These are phyloP conservation scores for Sugiyamaella marilandica DNA, from an alignment of 805 yeast genomes.

Conservation along the genomic window DNA sequence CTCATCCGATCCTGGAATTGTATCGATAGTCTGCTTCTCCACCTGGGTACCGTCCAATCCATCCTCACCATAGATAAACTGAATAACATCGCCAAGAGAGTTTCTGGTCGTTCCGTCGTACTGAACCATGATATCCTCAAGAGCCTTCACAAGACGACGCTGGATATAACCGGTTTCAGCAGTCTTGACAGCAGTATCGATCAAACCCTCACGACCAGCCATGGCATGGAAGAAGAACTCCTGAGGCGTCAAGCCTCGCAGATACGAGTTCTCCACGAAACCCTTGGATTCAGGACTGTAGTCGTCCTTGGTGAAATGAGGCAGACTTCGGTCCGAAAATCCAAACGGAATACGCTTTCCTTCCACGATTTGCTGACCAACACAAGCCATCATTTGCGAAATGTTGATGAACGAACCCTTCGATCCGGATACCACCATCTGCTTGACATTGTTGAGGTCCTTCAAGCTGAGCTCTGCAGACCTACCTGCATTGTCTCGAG, in stretches of 20 bases:
- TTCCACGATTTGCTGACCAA: slow-evolving; percentile 98
- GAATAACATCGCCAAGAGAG: slow-evolving; percentile 93
- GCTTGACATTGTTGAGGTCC: slow-evolving; percentile 92
- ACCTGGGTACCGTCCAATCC: slow-evolving; percentile 98
- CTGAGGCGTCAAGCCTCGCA: slow-evolving; percentile 97
- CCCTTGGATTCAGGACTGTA: slow-evolving; percentile 98
- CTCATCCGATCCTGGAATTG: slow-evolving; percentile 87
- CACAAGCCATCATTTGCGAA: slow-evolving; percentile 99
- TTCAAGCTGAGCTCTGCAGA: slow-evolving; percentile 95
- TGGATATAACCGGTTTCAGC: slow-evolving; percentile 99
- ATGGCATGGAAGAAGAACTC: slow-evolving; percentile 99
- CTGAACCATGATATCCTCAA: slow-evolving; percentile 96
- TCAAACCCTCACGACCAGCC: slow-evolving; percentile 99
- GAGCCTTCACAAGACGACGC: slow-evolving; percentile 94
- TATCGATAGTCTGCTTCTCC: slow-evolving; percentile 91
- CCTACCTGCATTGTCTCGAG: slow-evolving; percentile 99
- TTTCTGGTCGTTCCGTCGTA: slow-evolving; percentile 98
- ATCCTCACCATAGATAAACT: slow-evolving; percentile 97
- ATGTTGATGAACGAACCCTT: slow-evolving; percentile 98
- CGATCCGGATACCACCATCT: slow-evolving; percentile 98
- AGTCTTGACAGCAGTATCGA: slow-evolving; percentile 98
- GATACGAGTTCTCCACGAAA: slow-evolving; percentile 92
- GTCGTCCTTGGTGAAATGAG: slow-evolving; percentile 97
- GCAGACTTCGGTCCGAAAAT: slow-evolving; percentile 90
- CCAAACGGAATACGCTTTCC: slow-evolving; percentile 99